Base-by-base conservation (phyloP, 2,329 filamentous ascomycete species). In the Colletotrichum sp. region DNA sequence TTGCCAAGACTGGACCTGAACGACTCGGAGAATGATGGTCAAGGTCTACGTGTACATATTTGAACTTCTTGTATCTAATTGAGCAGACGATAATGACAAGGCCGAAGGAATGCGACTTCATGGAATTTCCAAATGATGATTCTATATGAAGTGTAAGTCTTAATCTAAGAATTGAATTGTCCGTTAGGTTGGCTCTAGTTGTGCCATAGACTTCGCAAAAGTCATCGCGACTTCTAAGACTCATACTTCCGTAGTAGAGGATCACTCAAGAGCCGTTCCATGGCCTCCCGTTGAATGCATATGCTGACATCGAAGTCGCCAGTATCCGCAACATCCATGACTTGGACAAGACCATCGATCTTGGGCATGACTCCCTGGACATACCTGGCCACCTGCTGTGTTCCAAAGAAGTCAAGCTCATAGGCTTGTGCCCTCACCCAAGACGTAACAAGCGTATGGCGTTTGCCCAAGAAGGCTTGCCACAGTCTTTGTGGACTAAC, bases 401-500 rank as follows among this genome's bases (percentile, higher is more conserved):
- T 70, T 6, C 79, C 79, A 36, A 79, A 76, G 77, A 89, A 89
- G 15, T 87, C 83, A 15, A 88, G 83, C 48, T 87, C 83, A 21
- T 86, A 85, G 10, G 84, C 78, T 24, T 80, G 80, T 16, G 82
- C 71, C 34, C 84, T 78, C 28, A 83, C 82, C 88, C 88, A 90
- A 0, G 84, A 86, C 7, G 87, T 89, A 5, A 86, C 84, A 5
- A 89, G 76, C 1, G 84, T 77, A 79, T 89, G 87, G 26, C 82
- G 79, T 0, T 77, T 72, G 0, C 88, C 88, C 8, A 88, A 71
- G 69, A 89, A 89, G 0, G 78, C 85, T 74, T 87, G 84, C 88
- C 88, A 90, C 18, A 89, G 76, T 8, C 88, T 82, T 79, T 89
- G 87, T 0, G 88, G 87, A 13, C 83, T 83, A 13, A 83, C 77